Evolutionary conservation across 805 yeast species (phyloP).

Genomic region (Ogataea zsoltii): DNA sequence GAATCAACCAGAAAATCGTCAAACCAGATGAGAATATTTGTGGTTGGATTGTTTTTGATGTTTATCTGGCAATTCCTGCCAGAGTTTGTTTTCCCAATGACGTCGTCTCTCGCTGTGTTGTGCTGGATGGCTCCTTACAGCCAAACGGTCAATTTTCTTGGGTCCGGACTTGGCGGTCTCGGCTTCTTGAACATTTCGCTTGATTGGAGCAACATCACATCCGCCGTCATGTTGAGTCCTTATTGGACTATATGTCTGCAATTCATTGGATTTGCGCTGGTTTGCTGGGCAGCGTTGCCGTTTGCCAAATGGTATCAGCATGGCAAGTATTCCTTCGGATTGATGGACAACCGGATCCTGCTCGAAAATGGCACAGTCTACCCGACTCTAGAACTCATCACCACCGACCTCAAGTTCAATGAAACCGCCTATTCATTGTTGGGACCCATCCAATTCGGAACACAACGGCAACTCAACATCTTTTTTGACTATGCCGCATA

Average conservation of each 20-base stretch:
- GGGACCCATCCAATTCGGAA: slow-evolving; percentile 50
- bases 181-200: slow-evolving; percentile 49
- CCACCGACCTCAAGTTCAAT: slow-evolving; percentile 41
- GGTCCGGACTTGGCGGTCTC: slow-evolving; percentile 55
- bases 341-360: slow-evolving; percentile 49
- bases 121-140: slow-evolving; percentile 52
- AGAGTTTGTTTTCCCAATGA: slow-evolving; percentile 48
- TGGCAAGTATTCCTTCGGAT: slow-evolving; percentile 38
- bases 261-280: slow-evolving; percentile 45
- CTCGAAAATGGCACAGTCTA: slow-evolving; percentile 39
- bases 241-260: slow-evolving; percentile 54
- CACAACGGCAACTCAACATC: slow-evolving; percentile 51
- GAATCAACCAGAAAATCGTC: background rate
- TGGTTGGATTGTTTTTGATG: slow-evolving; percentile 35
- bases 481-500: slow-evolving; percentile 57
- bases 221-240: slow-evolving; percentile 49
- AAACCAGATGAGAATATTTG: slow-evolving; percentile 39
- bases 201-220: slow-evolving; percentile 56
- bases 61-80: slow-evolving; percentile 52
- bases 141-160: slow-evolving; percentile 42
- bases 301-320: slow-evolving; percentile 42
- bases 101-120: slow-evolving; percentile 48
- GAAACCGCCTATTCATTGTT: slow-evolving; percentile 44
- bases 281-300: slow-evolving; percentile 53
- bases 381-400: slow-evolving; percentile 44